Evolutionary conservation across 2,329 filamentous ascomycete genomes (phyloP), one percentile per base, ranked within the genome.

Genomic region (Fusarium oligoseptatum): DNA sequence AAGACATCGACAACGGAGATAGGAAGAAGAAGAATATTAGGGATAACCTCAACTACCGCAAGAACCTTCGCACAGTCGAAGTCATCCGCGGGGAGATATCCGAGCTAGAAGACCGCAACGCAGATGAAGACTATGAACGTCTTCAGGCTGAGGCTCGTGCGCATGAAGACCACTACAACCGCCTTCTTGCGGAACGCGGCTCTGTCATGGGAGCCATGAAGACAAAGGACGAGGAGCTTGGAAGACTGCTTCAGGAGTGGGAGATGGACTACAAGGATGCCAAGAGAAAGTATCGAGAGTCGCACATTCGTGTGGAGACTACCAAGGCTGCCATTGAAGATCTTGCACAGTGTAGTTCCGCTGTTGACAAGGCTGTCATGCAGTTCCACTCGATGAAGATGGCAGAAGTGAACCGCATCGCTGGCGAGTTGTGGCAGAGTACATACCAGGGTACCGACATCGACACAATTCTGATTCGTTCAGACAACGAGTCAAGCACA

Each of bases 361-460:
- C 97, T 9, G 89, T 99, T 14, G 96, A 98, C 86, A 95, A 97
- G 80, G 97, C 97, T 56, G 97, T 99, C 80, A 98, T 99, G 94
- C 94, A 94, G 79, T 99, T 96, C 81, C 97, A 99, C 85, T 90
- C 92, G 34, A 86, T 98, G 81, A 99, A 99, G 87, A 99, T 99
- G 97, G 94, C 97, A 77, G 95, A 99, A 82, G 96, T 99, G 82
- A 99, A 99, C 83, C 90, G 92, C 66, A 98, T 98, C 82, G 93
- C 97, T 60, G 94, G 94, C 74, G 97, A 99, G 82, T 89, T 99
- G n/a, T 99, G 97, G 97, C 94, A 94, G 83, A 93, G 92, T 80
- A 98, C 97, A 2, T 99, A 99, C 84, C 94, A 97, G 81, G 97
- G 97, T 74, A 98, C 96, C 1, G 97, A 99, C 80, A 95, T 99